Conservation (phyloP, 768 basidiomycete genomes). For the Termitomyces sp. region DNA sequence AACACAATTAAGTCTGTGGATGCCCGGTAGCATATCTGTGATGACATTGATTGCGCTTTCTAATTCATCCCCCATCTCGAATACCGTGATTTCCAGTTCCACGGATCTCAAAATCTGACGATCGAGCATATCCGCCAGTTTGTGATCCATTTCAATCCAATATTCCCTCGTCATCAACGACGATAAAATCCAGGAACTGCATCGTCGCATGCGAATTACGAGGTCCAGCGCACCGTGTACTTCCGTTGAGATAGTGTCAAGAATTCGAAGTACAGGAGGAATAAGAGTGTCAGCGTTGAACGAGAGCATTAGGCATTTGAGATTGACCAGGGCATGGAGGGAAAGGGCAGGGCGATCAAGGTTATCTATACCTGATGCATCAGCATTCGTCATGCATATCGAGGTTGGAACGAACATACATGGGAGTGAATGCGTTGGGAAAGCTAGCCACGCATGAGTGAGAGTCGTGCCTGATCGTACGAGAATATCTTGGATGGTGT, state of each 20-base stretch:
- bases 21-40: not conserved
- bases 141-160: not conserved
- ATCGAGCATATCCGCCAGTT: not conserved
- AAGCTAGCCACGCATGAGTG: not conserved
- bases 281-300: constrained; percentile 1
- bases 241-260: not conserved
- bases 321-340: not conserved
- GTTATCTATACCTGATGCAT: not conserved
- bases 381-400: too few relatives aligned
- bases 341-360: not conserved
- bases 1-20: not conserved
- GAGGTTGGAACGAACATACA: not conserved
- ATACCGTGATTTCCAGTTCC: not conserved
- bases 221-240: not conserved
- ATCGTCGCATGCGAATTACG: not conserved
- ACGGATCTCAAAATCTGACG: not conserved
- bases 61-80: not conserved
- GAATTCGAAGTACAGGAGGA: not conserved
- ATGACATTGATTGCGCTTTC: not conserved
- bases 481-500: not conserved
- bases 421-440: not conserved
- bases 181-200: not conserved
- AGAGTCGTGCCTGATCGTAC: not conserved
- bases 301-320: not conserved
- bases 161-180: not conserved